Evolutionary conservation across 768 basidiomycete species (phyloP).

Genomic region (Lentinula detonsa): DNA sequence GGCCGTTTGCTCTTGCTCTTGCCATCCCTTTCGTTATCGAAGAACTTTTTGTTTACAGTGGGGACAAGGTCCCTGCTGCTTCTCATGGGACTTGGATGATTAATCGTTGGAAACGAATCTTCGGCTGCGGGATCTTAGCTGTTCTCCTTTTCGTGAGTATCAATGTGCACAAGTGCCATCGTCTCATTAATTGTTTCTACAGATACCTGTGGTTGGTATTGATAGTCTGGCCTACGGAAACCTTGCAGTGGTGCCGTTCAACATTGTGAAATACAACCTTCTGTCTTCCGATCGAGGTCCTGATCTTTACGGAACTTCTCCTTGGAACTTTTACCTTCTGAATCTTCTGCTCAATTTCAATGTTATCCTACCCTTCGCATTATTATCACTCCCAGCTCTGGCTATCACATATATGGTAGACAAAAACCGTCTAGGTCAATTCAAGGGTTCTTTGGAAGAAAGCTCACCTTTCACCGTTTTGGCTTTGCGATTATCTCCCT

Average conservation of each 20-base stretch:
- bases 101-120: slow-evolving; percentile 54
- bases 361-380: slow-evolving; percentile 71
- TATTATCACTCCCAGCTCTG: slow-evolving; percentile 76
- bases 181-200: slow-evolving; percentile 6
- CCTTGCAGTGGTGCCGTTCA: slow-evolving; percentile 79
- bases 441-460: slow-evolving; percentile 42
- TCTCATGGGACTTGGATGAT: slow-evolving; percentile 46
- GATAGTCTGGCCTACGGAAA: slow-evolving; percentile 88
- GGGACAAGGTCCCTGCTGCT: slow-evolving; percentile 52
- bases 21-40: slow-evolving; percentile 88
- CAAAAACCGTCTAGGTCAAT: slow-evolving; percentile 63
- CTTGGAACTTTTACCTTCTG: slow-evolving; percentile 78
- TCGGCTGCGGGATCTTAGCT: slow-evolving; percentile 48
- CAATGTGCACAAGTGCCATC: neutral
- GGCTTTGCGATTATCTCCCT: slow-evolving; percentile 71
- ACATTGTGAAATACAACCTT: slow-evolving; percentile 91
- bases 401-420: slow-evolving; percentile 70
- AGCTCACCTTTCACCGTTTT: slow-evolving; percentile 80
- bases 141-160: slow-evolving; percentile 54
- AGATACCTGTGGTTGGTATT: slow-evolving; percentile 81
- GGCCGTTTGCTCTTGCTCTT: slow-evolving; percentile 92
- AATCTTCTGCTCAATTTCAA: slow-evolving; percentile 97
- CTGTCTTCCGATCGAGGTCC: slow-evolving; percentile 78
- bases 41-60: slow-evolving; percentile 75
- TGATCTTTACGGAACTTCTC: slow-evolving; percentile 89